phyloP scores from a whole-genome alignment of 73 alveolate genomes.

The Tetrahymena borealis region DNA sequence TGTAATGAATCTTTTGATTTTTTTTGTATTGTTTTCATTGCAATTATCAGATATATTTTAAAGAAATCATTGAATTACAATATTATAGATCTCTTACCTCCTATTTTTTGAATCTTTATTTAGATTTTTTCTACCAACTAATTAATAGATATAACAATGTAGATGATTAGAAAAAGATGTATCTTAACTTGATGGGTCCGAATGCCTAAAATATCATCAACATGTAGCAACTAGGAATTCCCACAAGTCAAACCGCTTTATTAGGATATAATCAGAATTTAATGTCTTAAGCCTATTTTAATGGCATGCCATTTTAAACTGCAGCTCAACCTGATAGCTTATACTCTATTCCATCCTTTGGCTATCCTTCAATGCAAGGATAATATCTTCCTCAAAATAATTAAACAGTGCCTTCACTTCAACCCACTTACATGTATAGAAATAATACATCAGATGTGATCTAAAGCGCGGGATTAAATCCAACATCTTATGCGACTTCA shows the following conservation, averaged over 20 bases:
- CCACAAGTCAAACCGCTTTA: not conserved
- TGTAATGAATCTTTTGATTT: too few relatives aligned
- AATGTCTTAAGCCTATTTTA: not conserved
- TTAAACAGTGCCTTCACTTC: not conserved
- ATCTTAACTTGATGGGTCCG: too few relatives aligned
- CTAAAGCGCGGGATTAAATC: not conserved
- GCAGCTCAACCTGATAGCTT: not conserved
- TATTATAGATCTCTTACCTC: too few relatives aligned
- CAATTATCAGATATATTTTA: too few relatives aligned
- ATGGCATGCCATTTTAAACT: not conserved
- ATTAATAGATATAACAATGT: too few relatives aligned
- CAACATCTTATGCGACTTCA: not conserved
- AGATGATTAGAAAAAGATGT: too few relatives aligned
- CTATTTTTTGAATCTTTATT: too few relatives aligned
- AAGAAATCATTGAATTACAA: too few relatives aligned
- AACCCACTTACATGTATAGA: not conserved
- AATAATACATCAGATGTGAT: not conserved
- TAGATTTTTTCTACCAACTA: too few relatives aligned
- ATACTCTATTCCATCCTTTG: not conserved
- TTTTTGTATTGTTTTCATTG: too few relatives aligned
- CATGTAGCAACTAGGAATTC: not conserved
- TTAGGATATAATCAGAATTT: not conserved
- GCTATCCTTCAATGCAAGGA: not conserved
- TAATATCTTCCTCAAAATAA: not conserved
- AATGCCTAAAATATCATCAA: not conserved